phyloP scores from a whole-genome alignment of 1,284 basidiomycete species.

The Ceratobasidium theobromae region DNA sequence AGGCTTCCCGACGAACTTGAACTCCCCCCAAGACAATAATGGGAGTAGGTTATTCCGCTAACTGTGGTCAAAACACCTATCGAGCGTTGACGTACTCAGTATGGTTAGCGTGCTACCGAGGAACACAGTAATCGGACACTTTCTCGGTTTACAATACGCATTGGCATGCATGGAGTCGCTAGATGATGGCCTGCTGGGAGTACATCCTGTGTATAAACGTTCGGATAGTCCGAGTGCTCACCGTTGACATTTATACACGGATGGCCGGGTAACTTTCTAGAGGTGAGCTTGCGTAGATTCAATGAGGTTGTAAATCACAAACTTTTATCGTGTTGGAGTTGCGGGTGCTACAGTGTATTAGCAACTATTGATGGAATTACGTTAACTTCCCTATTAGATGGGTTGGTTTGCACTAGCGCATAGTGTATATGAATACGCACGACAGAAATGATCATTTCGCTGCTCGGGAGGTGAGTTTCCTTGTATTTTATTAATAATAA shows the following conservation, averaged over 20 bases:
- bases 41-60: conserved; percentile 35
- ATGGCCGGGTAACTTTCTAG: conserved; percentile 35
- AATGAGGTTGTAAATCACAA: too few relatives aligned
- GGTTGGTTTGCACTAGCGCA: neutral
- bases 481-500: neutral
- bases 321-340: too few relatives aligned
- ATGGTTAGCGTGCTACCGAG: conserved; percentile 32
- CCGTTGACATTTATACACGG: conserved; percentile 34
- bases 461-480: neutral
- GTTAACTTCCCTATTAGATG: too few relatives aligned
- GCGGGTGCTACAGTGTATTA: too few relatives aligned
- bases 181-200: conserved; percentile 5
- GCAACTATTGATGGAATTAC: too few relatives aligned
- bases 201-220: conserved; percentile 33
- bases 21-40: conserved; percentile 32
- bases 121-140: conserved; percentile 32
- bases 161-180: conserved; percentile 30
- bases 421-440: neutral
- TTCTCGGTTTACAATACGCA: conserved; percentile 32
- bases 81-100: conserved; percentile 34
- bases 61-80: conserved; percentile 25
- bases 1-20: conserved; percentile 35
- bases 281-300: too few relatives aligned
- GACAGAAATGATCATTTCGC: neutral
- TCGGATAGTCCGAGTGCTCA: conserved; percentile 29